These are phyloP conservation scores for Tylopilus rubrobrunneus DNA, from an alignment of 768 basidiomycete species.

Conservation along the genomic window DNA sequence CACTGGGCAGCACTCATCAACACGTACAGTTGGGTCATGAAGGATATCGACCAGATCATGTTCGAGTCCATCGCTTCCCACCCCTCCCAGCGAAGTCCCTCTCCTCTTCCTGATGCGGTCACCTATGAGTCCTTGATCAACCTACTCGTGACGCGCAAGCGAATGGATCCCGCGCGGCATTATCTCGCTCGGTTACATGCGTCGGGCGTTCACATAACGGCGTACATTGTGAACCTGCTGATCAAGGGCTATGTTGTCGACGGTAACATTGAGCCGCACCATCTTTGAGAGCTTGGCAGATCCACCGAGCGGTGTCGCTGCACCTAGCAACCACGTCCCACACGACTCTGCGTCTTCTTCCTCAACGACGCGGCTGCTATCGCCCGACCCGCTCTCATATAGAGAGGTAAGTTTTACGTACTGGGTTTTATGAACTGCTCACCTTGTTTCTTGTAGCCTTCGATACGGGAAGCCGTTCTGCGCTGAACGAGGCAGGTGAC, in stretches of 20 bases:
- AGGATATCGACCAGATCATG: conserved; percentile 73
- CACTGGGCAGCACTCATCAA: conserved; percentile 88
- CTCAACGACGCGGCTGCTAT: conserved; percentile 17
- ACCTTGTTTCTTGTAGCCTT: too few relatives aligned
- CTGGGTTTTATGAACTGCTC: too few relatives aligned
- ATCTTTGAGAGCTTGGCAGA: conserved; percentile 82
- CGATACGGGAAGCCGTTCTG: too few relatives aligned
- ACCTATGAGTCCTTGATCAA: conserved; percentile 90
- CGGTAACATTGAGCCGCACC: conserved; percentile 61
- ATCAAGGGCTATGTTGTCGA: conserved; percentile 63
- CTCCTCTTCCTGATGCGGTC: conserved; percentile 68
- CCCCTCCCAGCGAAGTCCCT: conserved; percentile 33
- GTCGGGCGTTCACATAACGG: conserved; percentile 80
- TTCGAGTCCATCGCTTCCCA: conserved; percentile 72
- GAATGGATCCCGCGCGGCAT: conserved; percentile 68
- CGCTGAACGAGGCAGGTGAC: too few relatives aligned
- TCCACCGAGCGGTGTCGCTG: conserved; percentile 80
- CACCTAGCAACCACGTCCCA: conserved; percentile 81
- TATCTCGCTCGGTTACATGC: conserved; percentile 61
- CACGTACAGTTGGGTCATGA: conserved; percentile 77
- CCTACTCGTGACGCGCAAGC: conserved; percentile 73
- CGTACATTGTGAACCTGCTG: conserved; percentile 80
- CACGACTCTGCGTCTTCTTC: conserved; percentile 42
- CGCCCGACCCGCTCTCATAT: conserved; percentile 38
- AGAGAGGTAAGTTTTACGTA: conserved; percentile 23